Evolutionary conservation across 2,329 filamentous ascomycete genomes (phyloP).

Genomic region (Penicillium psychrosexuale): DNA sequence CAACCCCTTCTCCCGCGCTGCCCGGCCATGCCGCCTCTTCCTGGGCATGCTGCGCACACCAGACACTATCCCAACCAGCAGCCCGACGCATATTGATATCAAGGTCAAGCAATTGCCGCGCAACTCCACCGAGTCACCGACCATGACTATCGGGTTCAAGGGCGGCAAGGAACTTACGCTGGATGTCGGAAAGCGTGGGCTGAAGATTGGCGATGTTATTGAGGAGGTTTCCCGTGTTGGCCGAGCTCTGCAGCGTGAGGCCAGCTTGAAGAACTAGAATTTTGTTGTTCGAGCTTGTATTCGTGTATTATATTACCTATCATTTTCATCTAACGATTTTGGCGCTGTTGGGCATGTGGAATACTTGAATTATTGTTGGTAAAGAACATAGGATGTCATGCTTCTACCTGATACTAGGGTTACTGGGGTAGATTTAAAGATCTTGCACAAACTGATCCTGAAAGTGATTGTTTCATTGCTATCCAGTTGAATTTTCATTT

Average conservation of each 20-base stretch:
- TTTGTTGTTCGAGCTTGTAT: conserved; percentile 11
- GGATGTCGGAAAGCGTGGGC: conserved; percentile 70
- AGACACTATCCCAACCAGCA: conserved; percentile 72
- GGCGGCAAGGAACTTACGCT: conserved; percentile 89
- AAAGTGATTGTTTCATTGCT: background rate
- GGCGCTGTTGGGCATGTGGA: conserved; percentile 4
- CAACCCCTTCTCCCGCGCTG: conserved; percentile 80
- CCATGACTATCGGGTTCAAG: conserved; percentile 82
- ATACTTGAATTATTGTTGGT: background rate
- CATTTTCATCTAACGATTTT: conserved; percentile 7
- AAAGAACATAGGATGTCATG: background rate
- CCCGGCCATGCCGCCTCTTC: conserved; percentile 82
- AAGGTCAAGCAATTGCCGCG: conserved; percentile 72
- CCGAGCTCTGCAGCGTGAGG: conserved; percentile 73
- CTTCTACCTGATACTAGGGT: background rate
- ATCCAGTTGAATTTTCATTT: background rate
- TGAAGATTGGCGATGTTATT: conserved; percentile 80
- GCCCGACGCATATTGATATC: conserved; percentile 72
- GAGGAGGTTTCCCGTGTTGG: conserved; percentile 91
- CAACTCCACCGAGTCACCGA: conserved; percentile 64
- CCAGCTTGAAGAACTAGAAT: conserved; percentile 61
- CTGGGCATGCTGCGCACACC: conserved; percentile 81
- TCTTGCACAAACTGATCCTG: background rate
- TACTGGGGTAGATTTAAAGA: background rate
- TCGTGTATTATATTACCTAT: conserved; percentile 16